Base-by-base conservation (phyloP, 192 early-diverging fungal genomes). In the Gamsiella multidivaricata region DNA sequence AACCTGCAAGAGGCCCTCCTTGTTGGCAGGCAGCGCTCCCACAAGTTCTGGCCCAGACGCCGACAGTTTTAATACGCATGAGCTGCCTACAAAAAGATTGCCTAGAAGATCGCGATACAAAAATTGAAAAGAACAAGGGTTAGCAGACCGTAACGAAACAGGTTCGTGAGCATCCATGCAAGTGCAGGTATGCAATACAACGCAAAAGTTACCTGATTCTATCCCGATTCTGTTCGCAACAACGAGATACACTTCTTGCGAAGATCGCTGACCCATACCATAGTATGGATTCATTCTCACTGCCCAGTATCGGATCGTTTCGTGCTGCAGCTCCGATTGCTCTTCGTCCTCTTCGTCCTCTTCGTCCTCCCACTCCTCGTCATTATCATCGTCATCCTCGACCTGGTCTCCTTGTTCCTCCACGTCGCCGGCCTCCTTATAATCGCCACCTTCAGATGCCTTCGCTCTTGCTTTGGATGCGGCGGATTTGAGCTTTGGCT, bases 291-390 rank as follows among this genome's bases (percentile, higher is more conserved):
- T 46, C 71, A 75, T 75, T 26, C 71, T 65, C 3, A 61, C 31
- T 0, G 71, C 71, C 71, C 71, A 75, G 46, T 75, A 75, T 17
- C 66, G 55, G 20, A 75, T 61, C 0, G 71, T 66, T 17, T 75
- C 57, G 23, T 60, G 50, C 54, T 54, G 58, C 5, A 55, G 34
- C 23, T 22, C 28, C 52, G 32, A 26, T 7, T 26, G 49, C 28
- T 32, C n/a, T 17, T 61, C 54, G 5, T 34, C 57, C 12, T n/a
- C n/a, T n/a, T 50, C 49, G 8, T 63, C 65, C 22, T 41, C 45
- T 14, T 78, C 65, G 17, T 67, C 65, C 26, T 62, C 63, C 43
- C 41, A 50, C 0, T 75, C 71, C 1, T 68, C 65, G 10, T 74
- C 71, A 25, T 53, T 32, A 7, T 53, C 63, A 18, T 58, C 39